A percentile compares a stretch with the other conserved stretches of the same genome.
These are phyloP conservation scores for Leishmania turanica DNA, from an alignment of 208 protist genomes.

Conservation along the genomic window DNA sequence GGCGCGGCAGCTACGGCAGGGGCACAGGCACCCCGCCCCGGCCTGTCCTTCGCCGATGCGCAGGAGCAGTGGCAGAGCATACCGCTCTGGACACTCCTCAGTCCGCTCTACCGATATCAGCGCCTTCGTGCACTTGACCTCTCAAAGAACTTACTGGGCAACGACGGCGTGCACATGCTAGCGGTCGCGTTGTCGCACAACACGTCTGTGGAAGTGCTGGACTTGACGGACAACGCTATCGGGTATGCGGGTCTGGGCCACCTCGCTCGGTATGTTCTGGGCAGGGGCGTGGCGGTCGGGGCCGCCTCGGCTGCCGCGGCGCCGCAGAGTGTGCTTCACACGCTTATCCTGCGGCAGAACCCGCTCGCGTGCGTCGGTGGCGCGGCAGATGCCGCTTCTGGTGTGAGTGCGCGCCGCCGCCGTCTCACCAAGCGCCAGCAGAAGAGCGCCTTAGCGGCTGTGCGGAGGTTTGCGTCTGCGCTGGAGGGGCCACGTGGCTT, in stretches of 20 bases:
- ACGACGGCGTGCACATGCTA: conserved; percentile 75
- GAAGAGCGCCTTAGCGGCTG: conserved; percentile 14
- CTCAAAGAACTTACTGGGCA: conserved; percentile 67
- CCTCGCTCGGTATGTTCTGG: conserved; percentile 67
- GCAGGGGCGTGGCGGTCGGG: conserved; percentile 35
- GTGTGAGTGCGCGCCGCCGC: conserved; percentile 17
- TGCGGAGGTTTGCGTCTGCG: conserved; percentile 53
- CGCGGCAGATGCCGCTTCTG: conserved; percentile 12
- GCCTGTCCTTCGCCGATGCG: conserved; percentile 19
- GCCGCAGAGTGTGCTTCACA: conserved; percentile 42
- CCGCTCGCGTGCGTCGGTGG: conserved; percentile 30
- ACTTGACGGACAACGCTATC: conserved; percentile 83
- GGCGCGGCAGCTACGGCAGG: neutral
- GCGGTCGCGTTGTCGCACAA: conserved; percentile 76
- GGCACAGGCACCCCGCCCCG: neutral
- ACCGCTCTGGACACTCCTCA: conserved; percentile 77
- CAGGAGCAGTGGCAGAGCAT: conserved; percentile 61
- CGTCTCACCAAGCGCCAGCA: conserved; percentile 30
- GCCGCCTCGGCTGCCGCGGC: conserved; percentile 20
- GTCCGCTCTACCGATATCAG: conserved; percentile 77
- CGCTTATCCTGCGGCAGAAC: conserved; percentile 40
- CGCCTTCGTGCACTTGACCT: conserved; percentile 77
- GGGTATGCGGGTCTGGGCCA: conserved; percentile 69
- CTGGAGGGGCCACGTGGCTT: conserved; percentile 54
- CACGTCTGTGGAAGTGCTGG: conserved; percentile 66